Base-by-base conservation (phyloP, 345 rosid genomes). In the Euphorbia tirucalli region DNA sequence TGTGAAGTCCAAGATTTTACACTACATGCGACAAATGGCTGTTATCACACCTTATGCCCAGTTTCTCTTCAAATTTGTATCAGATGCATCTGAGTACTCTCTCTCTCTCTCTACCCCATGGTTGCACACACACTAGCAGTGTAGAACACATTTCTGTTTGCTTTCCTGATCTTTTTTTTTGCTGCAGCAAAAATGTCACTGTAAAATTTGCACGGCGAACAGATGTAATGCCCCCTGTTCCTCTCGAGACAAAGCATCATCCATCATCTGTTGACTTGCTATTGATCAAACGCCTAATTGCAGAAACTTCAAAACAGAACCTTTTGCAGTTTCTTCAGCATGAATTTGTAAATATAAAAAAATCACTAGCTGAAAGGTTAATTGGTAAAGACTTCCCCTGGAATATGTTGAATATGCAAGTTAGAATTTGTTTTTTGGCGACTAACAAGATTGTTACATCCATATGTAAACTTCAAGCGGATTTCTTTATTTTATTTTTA, bases 1-100 rank as follows among this genome's bases (percentile, higher is more conserved):
- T 71, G 43, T 87, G 80, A 89, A 92, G 98, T 92, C 97, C 56
- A 94, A 94, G 82, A 94, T 94, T 82, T 85, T 92, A 89, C 98
- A 94, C 79, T 94, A 89, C 79, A 90, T 94, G 96, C 87, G 98
- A 75, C 97, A 94, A 77, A 94, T 94, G 98, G 98, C 98, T 75
- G 96, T 94, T 72, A 92, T 94, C 80, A 94, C 98, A 43, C 98
- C 97, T 2, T 94, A 94, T 74, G 91, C 97, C 19, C 95, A 94
- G 70, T 94, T 94, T 82, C 75, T 89, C 24, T 94, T 94, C 80
- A 87, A 74, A 85, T 94, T 89, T 82, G 73, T 92, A 75, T 82
- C 97, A 11, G 96, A 92, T 60, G 54, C 89, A 61, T 70, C 92
- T 4, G 97, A 92, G 97, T 94, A 88, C 60, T 83, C 27, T 70